Base-by-base conservation (phyloP, 306 rosid genomes). In the Rosa persica region DNA sequence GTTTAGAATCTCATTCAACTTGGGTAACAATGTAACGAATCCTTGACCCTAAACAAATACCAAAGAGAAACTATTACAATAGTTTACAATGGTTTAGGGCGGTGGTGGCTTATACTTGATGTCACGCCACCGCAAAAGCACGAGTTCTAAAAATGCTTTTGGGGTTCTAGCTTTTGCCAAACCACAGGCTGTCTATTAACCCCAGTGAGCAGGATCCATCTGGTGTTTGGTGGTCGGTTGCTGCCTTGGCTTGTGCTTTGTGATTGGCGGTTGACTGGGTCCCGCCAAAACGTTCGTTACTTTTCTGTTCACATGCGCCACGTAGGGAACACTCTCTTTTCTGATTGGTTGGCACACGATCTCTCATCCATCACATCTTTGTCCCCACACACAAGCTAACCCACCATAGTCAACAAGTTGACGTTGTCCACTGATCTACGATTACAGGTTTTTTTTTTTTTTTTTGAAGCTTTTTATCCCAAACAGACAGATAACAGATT, bases 261-360 rank as follows among this genome's bases (percentile, higher is more conserved):
- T 19, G 81, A 43, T 71, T 75, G 49, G 81, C 83, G 12, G 81
- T 79, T 83, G 48, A 75, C 5, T n/a, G 8, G 76, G 76, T 8
- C 73, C 81, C 77, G 46, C 83, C 69, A 10, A 2, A 0, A 20
- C 12, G 80, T 79, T 74, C 70, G 86, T 83, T 83, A 44, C 83
- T 54, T 66, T 65, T 22, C 70, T 34, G 68, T 64, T 62, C 77
- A 81, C 85, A 4, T 76, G 85, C 70, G 0, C 54, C 61, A 76
- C 79, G 60, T 80, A 68, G 64, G 71, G 38, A 15, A 54, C 66
- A 25, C 52, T 3, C 46, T 65, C 70, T 36, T 36, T 17, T n/a
- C 70, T 55, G 4, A 67, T 48, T 61, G 74, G 80, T 52, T 12
- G 15, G 38, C 23, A 9, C 12, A 19, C 48, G 11, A 25, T 6